Percentiles rank a stretch among this genome's conserved stretches.
Evolutionary conservation across 441 rosid genomes (phyloP).

Genomic region (Erodium moschatum): DNA sequence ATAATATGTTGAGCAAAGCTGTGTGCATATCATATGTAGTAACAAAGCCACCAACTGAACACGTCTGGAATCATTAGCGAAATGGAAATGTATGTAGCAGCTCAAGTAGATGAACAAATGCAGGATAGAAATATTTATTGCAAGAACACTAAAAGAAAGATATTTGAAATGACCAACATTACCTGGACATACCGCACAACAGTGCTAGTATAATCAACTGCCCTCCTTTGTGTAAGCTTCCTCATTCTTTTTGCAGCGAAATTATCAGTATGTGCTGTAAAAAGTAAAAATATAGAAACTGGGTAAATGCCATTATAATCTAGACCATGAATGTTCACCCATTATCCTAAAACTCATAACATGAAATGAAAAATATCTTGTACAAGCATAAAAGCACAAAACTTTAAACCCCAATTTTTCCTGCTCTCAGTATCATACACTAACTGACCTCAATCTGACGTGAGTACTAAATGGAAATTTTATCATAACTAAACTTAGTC

Average conservation of each 20-base stretch:
- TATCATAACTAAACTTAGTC: too few relatives aligned
- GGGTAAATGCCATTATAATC: neutral
- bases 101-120: neutral
- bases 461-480: too few relatives aligned
- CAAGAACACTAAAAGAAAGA: neutral
- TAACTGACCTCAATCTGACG: too few relatives aligned
- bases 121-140: neutral
- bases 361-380: neutral
- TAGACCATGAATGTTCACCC: neutral
- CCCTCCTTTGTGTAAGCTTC: slow-evolving; percentile 83
- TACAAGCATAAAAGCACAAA: slow-evolving; percentile 6
- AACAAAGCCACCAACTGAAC: slow-evolving; percentile 4
- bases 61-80: neutral
- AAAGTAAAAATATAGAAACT: slow-evolving; percentile 9
- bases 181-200: slow-evolving; percentile 88
- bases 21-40: neutral
- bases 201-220: slow-evolving; percentile 91
- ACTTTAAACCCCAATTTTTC: slow-evolving; percentile 5
- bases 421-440: slow-evolving; percentile 4
- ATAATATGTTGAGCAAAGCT: neutral
- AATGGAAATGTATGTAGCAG: neutral
- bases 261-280: slow-evolving; percentile 51
- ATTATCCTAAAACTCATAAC: slow-evolving; percentile 7
- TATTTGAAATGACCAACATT: slow-evolving; percentile 13
- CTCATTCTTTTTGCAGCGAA: slow-evolving; percentile 85